Conservation (phyloP, 164 flowering plant genomes). For the Brasenia schreberi region DNA sequence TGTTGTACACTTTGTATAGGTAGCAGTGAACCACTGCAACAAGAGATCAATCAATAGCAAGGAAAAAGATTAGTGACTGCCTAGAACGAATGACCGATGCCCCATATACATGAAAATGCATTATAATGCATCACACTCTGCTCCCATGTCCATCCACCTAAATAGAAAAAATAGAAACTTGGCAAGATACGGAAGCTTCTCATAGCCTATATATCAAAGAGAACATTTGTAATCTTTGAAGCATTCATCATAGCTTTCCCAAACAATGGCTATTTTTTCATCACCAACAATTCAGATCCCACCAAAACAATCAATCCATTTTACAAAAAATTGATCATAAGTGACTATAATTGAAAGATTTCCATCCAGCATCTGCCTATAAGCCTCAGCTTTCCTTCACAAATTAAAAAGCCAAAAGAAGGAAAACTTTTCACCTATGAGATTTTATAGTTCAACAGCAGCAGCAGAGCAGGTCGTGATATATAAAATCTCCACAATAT, state of each 20-base stretch:
- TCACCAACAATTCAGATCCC: not conserved
- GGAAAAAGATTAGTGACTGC: no score
- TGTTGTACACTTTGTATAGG: no score
- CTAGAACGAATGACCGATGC: no score
- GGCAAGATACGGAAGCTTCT: no score
- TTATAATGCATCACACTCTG: no score
- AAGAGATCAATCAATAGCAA: no score
- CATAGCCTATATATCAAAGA: no score
- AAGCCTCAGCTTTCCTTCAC: not conserved
- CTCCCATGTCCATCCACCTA: no score
- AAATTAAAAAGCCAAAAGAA: not conserved
- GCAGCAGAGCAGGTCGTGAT: not conserved
- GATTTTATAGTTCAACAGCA: not conserved
- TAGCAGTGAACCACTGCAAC: no score
- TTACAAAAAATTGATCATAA: not conserved
- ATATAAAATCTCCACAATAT: not conserved
- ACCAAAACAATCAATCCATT: not conserved
- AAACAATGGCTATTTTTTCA: not conserved
- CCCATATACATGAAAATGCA: no score
- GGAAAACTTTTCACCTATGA: not conserved
- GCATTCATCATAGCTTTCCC: not conserved
- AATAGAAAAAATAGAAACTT: no score
- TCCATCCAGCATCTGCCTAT: not conserved
- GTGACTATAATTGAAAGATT: not conserved
- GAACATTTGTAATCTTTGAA: no score